Conservation (phyloP, 768 basidiomycete genomes). For the Royoungia palumana region DNA sequence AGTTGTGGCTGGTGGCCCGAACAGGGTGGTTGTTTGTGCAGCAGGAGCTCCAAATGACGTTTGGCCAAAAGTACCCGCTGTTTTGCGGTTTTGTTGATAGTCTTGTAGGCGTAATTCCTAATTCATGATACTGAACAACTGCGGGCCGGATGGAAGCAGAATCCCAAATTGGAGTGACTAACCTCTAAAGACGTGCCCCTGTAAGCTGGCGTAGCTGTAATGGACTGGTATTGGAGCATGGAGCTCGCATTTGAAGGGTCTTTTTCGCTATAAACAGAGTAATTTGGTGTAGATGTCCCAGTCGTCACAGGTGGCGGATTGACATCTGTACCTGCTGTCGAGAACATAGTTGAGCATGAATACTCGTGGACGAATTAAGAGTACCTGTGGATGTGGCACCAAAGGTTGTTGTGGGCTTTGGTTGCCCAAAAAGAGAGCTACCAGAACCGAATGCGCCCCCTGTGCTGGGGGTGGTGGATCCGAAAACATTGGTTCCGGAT, state of each 20-base stretch:
- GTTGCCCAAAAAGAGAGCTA: constrained; percentile 57
- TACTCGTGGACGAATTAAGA: constrained; percentile 5
- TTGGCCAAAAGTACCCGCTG: constrained; percentile 60
- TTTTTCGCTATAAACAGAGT: constrained; percentile 59
- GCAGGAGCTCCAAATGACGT: constrained; percentile 29
- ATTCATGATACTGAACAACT: constrained; percentile 1
- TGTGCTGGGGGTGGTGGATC: constrained; percentile 29
- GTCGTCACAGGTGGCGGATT: constrained; percentile 56
- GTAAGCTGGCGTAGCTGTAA: constrained; percentile 77
- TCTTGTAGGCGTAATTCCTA: constrained; percentile 78
- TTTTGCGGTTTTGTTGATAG: constrained; percentile 71
- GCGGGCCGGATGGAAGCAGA: neutral
- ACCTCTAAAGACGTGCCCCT: constrained; percentile 76
- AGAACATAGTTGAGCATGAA: constrained; percentile 9
- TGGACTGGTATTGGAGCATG: constrained; percentile 75
- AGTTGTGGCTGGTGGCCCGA: constrained; percentile 26
- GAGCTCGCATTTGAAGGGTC: constrained; percentile 46
- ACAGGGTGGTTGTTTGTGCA: constrained; percentile 24
- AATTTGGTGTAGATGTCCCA: constrained; percentile 68
- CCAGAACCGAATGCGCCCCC: constrained; percentile 43
- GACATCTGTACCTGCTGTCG: constrained; percentile 33
- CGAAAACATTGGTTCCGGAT: constrained; percentile 35
- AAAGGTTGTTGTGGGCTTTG: constrained; percentile 45
- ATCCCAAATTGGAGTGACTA: constrained; percentile 12
- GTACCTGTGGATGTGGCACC: constrained; percentile 36